Evolutionary conservation across 768 basidiomycete species (phyloP).

Genomic region (Rhizopogon vesiculosus): DNA sequence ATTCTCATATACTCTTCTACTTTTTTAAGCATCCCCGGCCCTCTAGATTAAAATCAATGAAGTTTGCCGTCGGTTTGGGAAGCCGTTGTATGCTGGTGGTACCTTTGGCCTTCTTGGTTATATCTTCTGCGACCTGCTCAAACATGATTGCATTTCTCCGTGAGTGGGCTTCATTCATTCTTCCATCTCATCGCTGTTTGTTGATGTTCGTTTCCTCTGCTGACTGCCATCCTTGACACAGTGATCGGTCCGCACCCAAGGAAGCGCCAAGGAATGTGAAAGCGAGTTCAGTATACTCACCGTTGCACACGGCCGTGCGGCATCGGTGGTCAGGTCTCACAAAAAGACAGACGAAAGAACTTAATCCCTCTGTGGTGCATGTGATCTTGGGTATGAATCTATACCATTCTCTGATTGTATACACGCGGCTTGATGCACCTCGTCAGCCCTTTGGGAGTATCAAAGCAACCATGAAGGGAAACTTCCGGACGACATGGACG

Average conservation of each 20-base stretch:
- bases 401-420: neutral
- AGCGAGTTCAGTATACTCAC: slow-evolving; percentile 57
- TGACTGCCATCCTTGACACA: slow-evolving; percentile 23
- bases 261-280: slow-evolving; percentile 57
- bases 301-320: slow-evolving; percentile 57
- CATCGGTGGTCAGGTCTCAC: slow-evolving; percentile 68
- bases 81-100: slow-evolving; percentile 89
- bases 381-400: slow-evolving; percentile 58
- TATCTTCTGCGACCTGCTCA: slow-evolving; percentile 89
- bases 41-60: slow-evolving; percentile 72
- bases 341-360: slow-evolving; percentile 74
- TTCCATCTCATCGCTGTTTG: neutral
- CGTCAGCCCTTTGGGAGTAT: slow-evolving; percentile 79
- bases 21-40: slow-evolving; percentile 6
- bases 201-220: slow-evolving; percentile 2
- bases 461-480: slow-evolving; percentile 51
- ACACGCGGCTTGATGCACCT: slow-evolving; percentile 1
- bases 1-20: slow-evolving; percentile 1
- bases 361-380: slow-evolving; percentile 74
- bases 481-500: slow-evolving; percentile 49
- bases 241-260: slow-evolving; percentile 60
- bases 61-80: slow-evolving; percentile 66
- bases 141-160: slow-evolving; percentile 84
- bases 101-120: slow-evolving; percentile 89
- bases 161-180: slow-evolving; percentile 35